These are phyloP conservation scores for Melastoma malabathricum DNA, from an alignment of 345 rosid genomes.

Conservation along the genomic window DNA sequence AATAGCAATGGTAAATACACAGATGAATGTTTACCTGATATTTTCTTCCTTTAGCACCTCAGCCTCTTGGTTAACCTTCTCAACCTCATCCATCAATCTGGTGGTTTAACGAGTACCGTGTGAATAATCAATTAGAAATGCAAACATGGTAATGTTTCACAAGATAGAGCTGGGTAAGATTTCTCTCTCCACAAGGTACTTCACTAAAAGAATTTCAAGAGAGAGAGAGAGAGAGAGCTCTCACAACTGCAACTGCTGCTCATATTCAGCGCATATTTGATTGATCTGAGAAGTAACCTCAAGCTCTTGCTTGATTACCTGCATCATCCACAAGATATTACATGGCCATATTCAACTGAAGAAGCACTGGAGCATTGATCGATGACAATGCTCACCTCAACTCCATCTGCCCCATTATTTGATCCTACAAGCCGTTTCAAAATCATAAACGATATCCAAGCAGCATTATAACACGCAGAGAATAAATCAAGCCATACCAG, in stretches of 20 bases:
- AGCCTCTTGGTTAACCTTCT: constrained; percentile 47
- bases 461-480: neutral
- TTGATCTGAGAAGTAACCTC: constrained; percentile 36
- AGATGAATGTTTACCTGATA: constrained; percentile 21
- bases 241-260: constrained; percentile 75
- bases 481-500: constrained; percentile 16
- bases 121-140: neutral
- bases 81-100: constrained; percentile 61
- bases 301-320: constrained; percentile 35
- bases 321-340: constrained; percentile 20
- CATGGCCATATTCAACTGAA: no score
- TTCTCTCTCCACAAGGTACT: neutral
- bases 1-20: constrained; percentile 5
- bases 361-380: no score
- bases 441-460: constrained; percentile 6
- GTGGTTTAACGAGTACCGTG: constrained; percentile 4
- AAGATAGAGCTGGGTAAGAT: no score
- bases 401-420: constrained; percentile 12
- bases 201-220: neutral
- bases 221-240: constrained; percentile 8
- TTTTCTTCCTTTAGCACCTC: constrained; percentile 43
- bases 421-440: constrained; percentile 25
- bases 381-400: constrained; percentile 24
- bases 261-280: constrained; percentile 54
- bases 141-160: no score